Evolutionary conservation across 768 basidiomycete species (phyloP), one percentile per base, ranked within the genome.

Genomic region (Tephrocybe sp.): DNA sequence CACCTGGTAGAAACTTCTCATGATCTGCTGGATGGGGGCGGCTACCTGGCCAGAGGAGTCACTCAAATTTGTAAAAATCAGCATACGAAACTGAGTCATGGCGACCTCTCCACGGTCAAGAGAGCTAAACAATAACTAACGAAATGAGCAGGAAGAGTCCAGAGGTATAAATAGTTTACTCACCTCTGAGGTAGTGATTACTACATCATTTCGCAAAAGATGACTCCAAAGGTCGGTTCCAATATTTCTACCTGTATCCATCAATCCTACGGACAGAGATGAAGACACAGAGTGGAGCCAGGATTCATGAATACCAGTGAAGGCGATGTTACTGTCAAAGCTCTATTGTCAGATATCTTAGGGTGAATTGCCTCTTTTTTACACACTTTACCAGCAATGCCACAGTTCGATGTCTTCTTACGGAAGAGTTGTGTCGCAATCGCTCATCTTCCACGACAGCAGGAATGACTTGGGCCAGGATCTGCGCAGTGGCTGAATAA

Each of bases 1-100:
- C 27, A 64, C 52, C 42, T 63, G 66, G 61, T 76, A 78, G 54
- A 75, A 76, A 48, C 77, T 69, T 30, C 65, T 64, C 70, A 80
- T 74, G 37, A 80, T 54, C 52, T 71, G 72, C 22, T 71, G 61
- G 38, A 79, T 64, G 9, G 73, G 68, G 52, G 68, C 60, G 27
- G 60, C 60, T 9, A 59, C 37, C 40, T 75, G 69, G 8, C 68
- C 68, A 41, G 71, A 66, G 26, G 69, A 63, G 44, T 71, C 67
- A 53, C 65, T 60, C 44, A 71, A 56, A 21, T 55, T 68, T 39
- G 61, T 57, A 41, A 83, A 66, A 15, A 82, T 62, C 41, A 84
- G 51, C 19, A 73, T 56, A 52, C 73, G 68, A 22, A 78, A 48
- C 54, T 81, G 76, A 7, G 70, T 64, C 42, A 82, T 67, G 22